Conservation (phyloP, 768 basidiomycete genomes). For the Pleurotus ostreatus region DNA sequence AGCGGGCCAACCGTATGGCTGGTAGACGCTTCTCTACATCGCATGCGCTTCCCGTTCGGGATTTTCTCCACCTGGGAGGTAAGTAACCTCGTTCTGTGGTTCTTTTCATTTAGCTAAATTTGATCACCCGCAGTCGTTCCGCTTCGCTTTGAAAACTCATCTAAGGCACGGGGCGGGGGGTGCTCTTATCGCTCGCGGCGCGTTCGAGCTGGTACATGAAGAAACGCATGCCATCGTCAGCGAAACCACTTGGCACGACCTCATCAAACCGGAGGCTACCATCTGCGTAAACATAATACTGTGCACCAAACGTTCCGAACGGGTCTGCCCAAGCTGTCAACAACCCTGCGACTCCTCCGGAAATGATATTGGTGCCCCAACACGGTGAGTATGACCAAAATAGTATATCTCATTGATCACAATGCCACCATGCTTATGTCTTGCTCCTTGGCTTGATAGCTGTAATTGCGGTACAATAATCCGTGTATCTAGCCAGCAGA, state of each 20-base stretch:
- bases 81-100: neutral
- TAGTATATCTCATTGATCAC: too few species aligned
- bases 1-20: neutral
- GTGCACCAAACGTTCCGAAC: neutral
- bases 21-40: neutral
- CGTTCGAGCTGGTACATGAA: neutral
- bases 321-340: neutral
- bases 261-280: neutral
- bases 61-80: neutral
- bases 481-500: neutral
- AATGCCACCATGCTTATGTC: too few species aligned
- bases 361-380: neutral
- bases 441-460: neutral
- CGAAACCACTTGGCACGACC: neutral
- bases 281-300: neutral
- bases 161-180: neutral
- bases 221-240: neutral
- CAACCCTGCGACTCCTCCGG: neutral
- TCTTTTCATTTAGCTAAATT: neutral
- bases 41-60: neutral
- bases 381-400: neutral
- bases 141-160: neutral
- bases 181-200: neutral
- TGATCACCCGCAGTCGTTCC: neutral
- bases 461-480: conserved; percentile 1